phyloP scores from a whole-genome alignment of 78 protist genomes.

The Monocercomonoides exilis region DNA sequence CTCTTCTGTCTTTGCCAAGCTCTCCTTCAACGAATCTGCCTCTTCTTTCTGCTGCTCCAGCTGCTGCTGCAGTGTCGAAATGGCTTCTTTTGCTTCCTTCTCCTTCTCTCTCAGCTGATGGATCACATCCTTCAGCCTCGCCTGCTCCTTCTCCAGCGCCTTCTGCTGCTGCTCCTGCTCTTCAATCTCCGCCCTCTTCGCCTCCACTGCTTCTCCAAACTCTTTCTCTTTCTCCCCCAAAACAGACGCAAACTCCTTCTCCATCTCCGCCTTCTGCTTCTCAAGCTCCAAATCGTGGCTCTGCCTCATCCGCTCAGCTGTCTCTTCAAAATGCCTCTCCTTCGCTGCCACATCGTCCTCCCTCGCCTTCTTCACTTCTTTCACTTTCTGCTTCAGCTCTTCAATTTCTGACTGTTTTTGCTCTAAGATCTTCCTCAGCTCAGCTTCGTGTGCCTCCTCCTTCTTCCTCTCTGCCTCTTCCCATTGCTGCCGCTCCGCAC shows the following conservation, averaged over 20 bases:
- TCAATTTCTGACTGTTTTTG: neutral
- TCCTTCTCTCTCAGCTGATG: too few species aligned
- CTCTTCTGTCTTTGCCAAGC: neutral
- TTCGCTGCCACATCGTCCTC: neutral
- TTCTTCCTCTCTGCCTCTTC: neutral
- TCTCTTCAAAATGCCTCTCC: neutral
- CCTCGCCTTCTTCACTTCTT: neutral
- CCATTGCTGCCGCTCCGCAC: neutral
- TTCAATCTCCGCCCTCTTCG: too few species aligned
- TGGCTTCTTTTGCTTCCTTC: neutral
- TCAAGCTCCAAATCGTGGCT: too few species aligned
- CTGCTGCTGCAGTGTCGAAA: too few species aligned
- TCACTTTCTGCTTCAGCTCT: neutral
- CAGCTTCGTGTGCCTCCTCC: neutral
- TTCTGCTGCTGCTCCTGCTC: too few species aligned
- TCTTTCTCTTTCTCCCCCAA: too few species aligned
- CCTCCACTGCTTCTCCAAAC: too few species aligned
- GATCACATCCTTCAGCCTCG: too few species aligned
- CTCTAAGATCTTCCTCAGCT: neutral
- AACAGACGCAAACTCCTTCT: neutral
- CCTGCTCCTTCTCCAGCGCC: too few species aligned
- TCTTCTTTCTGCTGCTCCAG: too few species aligned
- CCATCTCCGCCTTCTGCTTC: neutral
- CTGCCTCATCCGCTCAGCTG: too few species aligned
- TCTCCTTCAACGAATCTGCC: too few species aligned